Evolutionary conservation across 192 early-diverging fungal species (phyloP), one percentile per base, ranked within the genome.

Genomic region (Dimargaris verticillata): DNA sequence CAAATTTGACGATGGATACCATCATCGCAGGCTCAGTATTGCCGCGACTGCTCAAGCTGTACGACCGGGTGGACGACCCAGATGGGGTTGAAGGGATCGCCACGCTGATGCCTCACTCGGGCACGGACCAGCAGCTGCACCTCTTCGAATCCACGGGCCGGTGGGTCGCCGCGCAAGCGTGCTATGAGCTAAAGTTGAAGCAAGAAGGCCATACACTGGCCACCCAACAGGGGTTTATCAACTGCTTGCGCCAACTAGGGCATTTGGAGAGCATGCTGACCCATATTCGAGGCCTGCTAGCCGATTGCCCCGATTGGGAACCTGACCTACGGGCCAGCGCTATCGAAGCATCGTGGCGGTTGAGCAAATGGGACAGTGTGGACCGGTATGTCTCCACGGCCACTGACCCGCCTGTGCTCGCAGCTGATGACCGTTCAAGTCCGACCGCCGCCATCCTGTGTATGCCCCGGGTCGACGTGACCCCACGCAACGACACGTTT

Each of bases 71-170:
- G 33, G 79, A 85, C 22, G 88, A 89, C 46, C 72, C 78, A 0
- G 85, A 88, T 66, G 78, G 77, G 1, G 75, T 89, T 70, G 78
- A 80, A 28, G 87, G 84, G 9, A 65, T 88, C 3, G 68, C 80
- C 5, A 75, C 64, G 20, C 50, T 74, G 49, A 71, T 84, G 63
- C 60, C 72, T 1, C 70, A 68, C 20, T 78, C 75, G 13, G 71
- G 71, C 0, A 25, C 74, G 41, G 82, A 85, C n/a, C 80, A 87
- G 64, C 78, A 87, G 48, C 69, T 86, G 18, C 58, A 82, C 1
- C 79, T 80, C 26, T 78, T 82, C 64, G 82, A 87, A 60, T 69
- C 72, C 20, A 72, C 74, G 0, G 84, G 80, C 38, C 63, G 67
- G 20, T 91, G 85, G 85, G 79, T 71, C 13, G 63, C 72, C 11